Conservation (phyloP, 108 stramenopile species). For the Parietichytrium sp. region DNA sequence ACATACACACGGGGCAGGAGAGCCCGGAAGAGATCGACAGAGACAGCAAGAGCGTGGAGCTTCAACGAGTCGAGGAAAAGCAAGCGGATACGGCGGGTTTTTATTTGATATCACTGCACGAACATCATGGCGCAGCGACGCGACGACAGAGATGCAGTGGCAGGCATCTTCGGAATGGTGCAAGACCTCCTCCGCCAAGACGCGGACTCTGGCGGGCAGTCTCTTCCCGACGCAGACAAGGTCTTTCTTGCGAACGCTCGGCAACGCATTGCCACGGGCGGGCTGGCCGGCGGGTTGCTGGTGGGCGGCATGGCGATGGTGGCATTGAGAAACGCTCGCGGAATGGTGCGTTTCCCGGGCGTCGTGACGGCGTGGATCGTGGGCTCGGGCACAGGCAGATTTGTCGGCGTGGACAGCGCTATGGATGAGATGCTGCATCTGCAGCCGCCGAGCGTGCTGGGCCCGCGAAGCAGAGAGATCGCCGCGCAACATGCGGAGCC, state of each 20-base stretch:
- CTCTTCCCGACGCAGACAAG: background rate
- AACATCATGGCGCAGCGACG: too few species aligned
- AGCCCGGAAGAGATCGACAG: too few species aligned
- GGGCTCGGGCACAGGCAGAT: background rate
- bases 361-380: background rate
- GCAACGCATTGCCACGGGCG: background rate
- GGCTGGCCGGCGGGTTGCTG: background rate
- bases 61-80: too few species aligned
- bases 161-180: background rate
- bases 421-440: constrained; percentile 4
- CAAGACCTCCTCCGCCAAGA: constrained; percentile 16
- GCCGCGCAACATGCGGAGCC: too few species aligned
- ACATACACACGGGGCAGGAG: too few species aligned
- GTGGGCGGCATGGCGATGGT: background rate
- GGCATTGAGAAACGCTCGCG: background rate
- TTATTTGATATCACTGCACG: too few species aligned
- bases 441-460: too few species aligned
- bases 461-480: too few species aligned
- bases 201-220: background rate
- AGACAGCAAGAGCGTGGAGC: too few species aligned
- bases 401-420: background rate
- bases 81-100: too few species aligned
- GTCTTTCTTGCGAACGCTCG: background rate
- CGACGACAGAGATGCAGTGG: background rate
- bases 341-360: background rate